Base-by-base conservation (phyloP, 371 early-diverging fungal genomes). In the Actinomortierella ambigua region DNA sequence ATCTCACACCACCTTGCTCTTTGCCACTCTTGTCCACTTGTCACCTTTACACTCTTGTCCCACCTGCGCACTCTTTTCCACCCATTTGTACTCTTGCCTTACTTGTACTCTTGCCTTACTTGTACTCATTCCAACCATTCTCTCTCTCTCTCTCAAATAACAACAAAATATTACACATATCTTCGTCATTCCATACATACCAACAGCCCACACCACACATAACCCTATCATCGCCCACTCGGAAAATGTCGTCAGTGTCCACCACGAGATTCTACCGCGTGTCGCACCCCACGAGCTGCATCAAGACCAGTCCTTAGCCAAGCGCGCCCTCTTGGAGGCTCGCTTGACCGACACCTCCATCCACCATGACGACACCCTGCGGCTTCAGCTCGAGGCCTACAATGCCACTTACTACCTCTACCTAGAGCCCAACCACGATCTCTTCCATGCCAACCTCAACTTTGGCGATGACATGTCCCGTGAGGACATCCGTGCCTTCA, bases 341-440 rank as follows among this genome's bases (percentile, higher is more conserved):
- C 39, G 24, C 8, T 49, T 11, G 11, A 23, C 23, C 2, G 34
- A 56, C 2, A 40, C 65, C 39, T 43, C 28, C 14, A 55, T 34
- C 34, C 66, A 11, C 34, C 11, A 79, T 48, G 85, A 88, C 59
- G 93, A 88, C 57, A 82, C 83, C 14, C 63, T 91, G 53, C 85
- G 89, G 28, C 47, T 92, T 6, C 63, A 80, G 15, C 75, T 93
- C 44, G 57, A 65, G 9, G 93, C 92, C 6, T 91, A 79, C 78
- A 92, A 93, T 71, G 80, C 79, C 23, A 91, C 90, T 0, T 90
- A 89, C 64, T 64, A 77, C 39, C 69, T 95, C 50, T 75, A 90
- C 53, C 81, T 95, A 14, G 83, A 82, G 61, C 93, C 91, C 27
- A 92, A 94, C 77, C 18, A 59, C 22, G 88, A 90, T 44, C 63